Evolutionary conservation across 169 alveolate species (phyloP), one percentile per base, ranked within the genome.

Genomic region (Plasmodium knowlesi): DNA sequence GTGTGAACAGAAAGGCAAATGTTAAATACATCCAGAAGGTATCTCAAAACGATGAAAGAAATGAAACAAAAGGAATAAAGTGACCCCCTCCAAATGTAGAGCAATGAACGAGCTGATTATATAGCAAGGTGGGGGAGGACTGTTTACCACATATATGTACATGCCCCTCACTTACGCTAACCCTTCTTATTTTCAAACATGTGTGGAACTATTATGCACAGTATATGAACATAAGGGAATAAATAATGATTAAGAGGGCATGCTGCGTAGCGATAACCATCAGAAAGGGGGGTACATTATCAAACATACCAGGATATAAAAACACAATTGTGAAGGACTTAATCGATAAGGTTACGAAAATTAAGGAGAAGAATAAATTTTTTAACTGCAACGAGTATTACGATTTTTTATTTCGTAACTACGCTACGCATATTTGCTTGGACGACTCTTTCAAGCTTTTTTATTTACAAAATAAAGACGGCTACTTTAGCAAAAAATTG

Each of bases 381-480:
- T 71, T 30, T 82, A 91, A 91, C 46, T 91, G 95, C 76, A 46
- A 37, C 10, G 43, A 53, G 3, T 91, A 43, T 71, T 91, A 70
- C 32, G 72, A 70, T 70, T 91, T 76, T 81, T 25, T 91, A 32
- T 50, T 46, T 32, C n/a, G 39, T 70, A 91, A 91, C 76, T 91
- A 91, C 83, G 25, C 43, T 34, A 5, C 30, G 16, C 57, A 32
- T 32, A 46, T 91, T 50, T 91, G 92, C 19, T 25, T 91, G 32
- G 84, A 91, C 50, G 84, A 81, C 76, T 81, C 84, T 28, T 82
- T 91, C 39, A 57, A 74, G 74, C 50, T 91, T 37, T 71, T 81
- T 82, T 82, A 67, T 72, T 91, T 91, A 37, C 95, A 91, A 82
- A 91, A 82, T 61, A 91, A 70, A 37, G 71, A 91, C 46, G 83